Base-by-base conservation (phyloP, 2,329 filamentous ascomycete species). In the Alternaria sp. region DNA sequence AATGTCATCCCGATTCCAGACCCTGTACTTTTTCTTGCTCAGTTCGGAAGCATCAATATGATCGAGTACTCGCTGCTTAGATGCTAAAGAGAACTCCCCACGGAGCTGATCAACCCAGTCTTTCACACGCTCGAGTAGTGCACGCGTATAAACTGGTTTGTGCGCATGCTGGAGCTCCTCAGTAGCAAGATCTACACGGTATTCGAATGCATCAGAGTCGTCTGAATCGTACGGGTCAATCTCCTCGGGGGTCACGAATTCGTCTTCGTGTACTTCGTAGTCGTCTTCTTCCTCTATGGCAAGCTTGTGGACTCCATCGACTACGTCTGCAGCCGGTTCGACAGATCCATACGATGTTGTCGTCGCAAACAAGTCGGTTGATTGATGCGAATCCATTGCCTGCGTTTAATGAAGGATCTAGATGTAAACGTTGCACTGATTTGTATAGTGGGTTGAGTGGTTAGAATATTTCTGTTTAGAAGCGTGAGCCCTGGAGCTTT, bases 141-240 rank as follows among this genome's bases (percentile, higher is more conserved):
- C 17, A 10, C 50, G 49, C 9, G 62, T 65, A 28, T 55, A 59
- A 5, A 61, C 15, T 17, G 61, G 57, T 21, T 6, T 43, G 23
- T 55, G 13, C 12, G 13, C 44, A 10, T 36, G 30, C 17, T 45
- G 10, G n/a, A 13, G 7, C 36, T 63, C 51, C 6, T 49, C 45
- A 13, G 15, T 8, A 7, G 49, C n/a, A 15, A 63, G 15, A 13
- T 59, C 57, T 21, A 55, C 49, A 52, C 1, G 15, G 36, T 46
- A 28, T 45, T 19, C 49, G 11, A 21, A 55, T 10, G 13, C 52
- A n/a, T 13, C 49, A 52, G 7, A 36, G 8, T 52, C 30, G 6
- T 36, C 49, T 15, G 17, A 5, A 21, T 15, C 11, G 1, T 36
- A 9, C 17, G 5, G 30, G n/a, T 15, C 17, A 32, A 15, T n/a